Evolutionary conservation across 73 alveolate species (phyloP).

Genomic region (Stentor coeruleus): DNA sequence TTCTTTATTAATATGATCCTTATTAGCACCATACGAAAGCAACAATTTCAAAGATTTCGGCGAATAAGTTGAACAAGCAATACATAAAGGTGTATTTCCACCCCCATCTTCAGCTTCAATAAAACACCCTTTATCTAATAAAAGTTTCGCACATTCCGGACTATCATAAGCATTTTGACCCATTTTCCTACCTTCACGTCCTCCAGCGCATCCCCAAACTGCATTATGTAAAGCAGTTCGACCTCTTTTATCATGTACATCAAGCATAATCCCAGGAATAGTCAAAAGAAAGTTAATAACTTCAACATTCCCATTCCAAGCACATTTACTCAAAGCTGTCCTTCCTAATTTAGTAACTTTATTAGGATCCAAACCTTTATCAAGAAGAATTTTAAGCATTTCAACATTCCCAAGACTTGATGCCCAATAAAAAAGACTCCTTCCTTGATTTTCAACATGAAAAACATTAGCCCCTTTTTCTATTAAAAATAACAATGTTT

Average conservation of each 20-base stretch:
- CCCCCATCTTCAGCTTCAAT: constrained; percentile 61
- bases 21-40: constrained; percentile 56
- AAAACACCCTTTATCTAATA: constrained; percentile 73
- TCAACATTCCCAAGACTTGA: constrained; percentile 59
- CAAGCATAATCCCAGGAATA: constrained; percentile 43
- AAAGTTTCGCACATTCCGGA: constrained; percentile 76
- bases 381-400: constrained; percentile 52
- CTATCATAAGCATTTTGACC: constrained; percentile 68
- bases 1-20: constrained; percentile 24
- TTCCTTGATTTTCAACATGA: constrained; percentile 63
- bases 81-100: constrained; percentile 73
- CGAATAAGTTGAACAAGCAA: constrained; percentile 84
- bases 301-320: constrained; percentile 81
- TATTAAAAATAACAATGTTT: constrained; percentile 56
- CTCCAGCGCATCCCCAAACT: constrained; percentile 88
- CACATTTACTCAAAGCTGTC: constrained; percentile 78
- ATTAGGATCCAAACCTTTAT: constrained; percentile 67
- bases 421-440: constrained; percentile 78
- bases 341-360: constrained; percentile 70
- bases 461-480: constrained; percentile 60
- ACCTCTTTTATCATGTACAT: constrained; percentile 58
- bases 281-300: constrained; percentile 53
- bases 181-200: constrained; percentile 75
- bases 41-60: constrained; percentile 59
- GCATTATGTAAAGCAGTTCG: constrained; percentile 90